Evolutionary conservation across 768 basidiomycete genomes (phyloP).

Genomic region (Rhodotorula graminis): DNA sequence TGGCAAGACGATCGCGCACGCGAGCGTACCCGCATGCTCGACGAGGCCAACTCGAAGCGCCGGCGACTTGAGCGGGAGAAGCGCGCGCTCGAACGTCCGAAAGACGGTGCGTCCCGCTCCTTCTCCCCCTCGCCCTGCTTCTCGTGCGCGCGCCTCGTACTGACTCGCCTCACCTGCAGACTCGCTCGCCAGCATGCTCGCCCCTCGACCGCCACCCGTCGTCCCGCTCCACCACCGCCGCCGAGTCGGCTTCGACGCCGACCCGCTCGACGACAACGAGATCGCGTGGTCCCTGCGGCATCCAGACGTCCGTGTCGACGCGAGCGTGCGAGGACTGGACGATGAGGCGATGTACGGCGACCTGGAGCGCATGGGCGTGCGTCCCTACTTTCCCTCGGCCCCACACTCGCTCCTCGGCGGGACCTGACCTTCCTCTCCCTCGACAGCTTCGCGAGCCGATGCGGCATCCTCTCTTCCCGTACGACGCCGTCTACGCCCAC

Average conservation of each 20-base stretch:
- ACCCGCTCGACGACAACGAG: constrained; percentile 37
- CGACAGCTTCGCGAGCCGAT: constrained; percentile 37
- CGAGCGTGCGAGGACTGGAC: constrained; percentile 31
- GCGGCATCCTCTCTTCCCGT: constrained; percentile 19
- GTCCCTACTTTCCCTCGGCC: constrained; percentile 5
- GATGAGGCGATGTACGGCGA: constrained; percentile 35
- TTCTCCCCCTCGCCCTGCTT: no score
- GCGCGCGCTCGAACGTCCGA: constrained; percentile 60
- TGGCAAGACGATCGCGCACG: constrained; percentile 79
- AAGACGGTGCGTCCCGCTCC: constrained; percentile 17
- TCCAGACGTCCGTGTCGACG: constrained; percentile 34
- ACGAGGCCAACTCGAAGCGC: constrained; percentile 81
- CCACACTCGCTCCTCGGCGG: not conserved
- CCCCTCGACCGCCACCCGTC: constrained; percentile 19
- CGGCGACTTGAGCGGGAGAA: constrained; percentile 79
- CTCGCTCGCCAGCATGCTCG: constrained; percentile 35
- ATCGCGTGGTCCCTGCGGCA: constrained; percentile 38
- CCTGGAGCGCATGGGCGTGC: constrained; percentile 42
- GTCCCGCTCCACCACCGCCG: constrained; percentile 34
- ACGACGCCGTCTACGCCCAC: constrained; percentile 22
- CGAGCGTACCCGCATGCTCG: constrained; percentile 78
- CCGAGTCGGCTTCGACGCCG: constrained; percentile 34
- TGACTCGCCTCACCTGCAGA: constrained; percentile 4
- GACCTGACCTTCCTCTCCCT: not conserved
- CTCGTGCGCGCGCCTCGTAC: not conserved